A percentile compares a stretch with the other conserved stretches of the same genome.
These are phyloP conservation scores for Boletus sensibilis DNA, from an alignment of 768 basidiomycete species.

Conservation along the genomic window DNA sequence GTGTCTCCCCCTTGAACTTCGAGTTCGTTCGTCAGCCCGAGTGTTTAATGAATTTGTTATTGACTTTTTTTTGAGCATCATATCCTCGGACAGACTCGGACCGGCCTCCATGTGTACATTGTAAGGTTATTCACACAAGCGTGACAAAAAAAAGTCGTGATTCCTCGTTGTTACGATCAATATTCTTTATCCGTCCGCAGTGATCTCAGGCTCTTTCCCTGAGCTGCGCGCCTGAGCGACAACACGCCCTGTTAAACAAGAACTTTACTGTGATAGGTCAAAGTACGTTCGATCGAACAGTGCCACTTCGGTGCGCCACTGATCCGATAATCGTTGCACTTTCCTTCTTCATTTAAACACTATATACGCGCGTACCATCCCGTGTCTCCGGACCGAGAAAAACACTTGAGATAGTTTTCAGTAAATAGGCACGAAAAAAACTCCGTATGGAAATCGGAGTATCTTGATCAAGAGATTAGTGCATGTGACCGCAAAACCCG, in stretches of 20 bases:
- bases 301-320: not conserved
- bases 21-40: not conserved
- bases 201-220: not conserved
- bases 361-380: not conserved
- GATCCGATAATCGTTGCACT: not conserved
- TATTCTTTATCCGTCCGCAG: slow-evolving; percentile 2
- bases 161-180: not conserved
- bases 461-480: not conserved
- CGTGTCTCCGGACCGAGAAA: not conserved
- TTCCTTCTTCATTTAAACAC: not conserved
- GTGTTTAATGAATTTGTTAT: not conserved
- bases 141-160: not conserved
- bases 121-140: not conserved
- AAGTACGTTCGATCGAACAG: not conserved
- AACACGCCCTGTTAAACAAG: not conserved
- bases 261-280: not conserved
- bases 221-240: not conserved
- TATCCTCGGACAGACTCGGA: slow-evolving; percentile 1
- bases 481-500: not conserved
- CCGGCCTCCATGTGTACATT: not conserved
- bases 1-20: not conserved
- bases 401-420: not conserved
- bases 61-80: not conserved
- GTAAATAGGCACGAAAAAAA: not conserved
- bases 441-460: not conserved